phyloP scores from a whole-genome alignment of 305 asterid genomes.

The Fraxinus floribunda region DNA sequence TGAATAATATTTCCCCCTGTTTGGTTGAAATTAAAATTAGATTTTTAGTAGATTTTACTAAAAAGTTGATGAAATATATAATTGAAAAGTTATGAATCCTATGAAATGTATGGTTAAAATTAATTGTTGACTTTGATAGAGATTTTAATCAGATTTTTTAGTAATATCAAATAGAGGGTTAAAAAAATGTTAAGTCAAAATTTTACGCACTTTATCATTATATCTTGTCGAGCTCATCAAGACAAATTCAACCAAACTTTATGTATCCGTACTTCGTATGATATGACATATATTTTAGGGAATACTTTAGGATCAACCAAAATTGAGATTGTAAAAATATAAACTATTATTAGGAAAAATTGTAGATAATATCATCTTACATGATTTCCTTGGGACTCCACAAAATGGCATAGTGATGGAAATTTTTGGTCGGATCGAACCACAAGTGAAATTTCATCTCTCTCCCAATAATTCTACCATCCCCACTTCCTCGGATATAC shows the following conservation, averaged over 20 bases:
- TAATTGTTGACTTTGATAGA: no score
- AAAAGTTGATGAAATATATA: no score
- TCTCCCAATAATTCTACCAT: conserved; percentile 74
- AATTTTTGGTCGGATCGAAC: conserved; percentile 85
- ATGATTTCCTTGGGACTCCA: conserved; percentile 75
- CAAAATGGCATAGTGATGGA: conserved; percentile 79
- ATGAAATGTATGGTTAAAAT: no score
- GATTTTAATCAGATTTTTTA: no score
- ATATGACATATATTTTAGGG: neutral
- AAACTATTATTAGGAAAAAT: neutral
- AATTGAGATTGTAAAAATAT: neutral
- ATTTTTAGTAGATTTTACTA: no score
- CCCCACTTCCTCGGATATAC: conserved; percentile 86
- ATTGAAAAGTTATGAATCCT: no score
- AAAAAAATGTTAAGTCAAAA: neutral
- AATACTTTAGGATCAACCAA: neutral
- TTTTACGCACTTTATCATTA: neutral
- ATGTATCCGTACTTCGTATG: neutral
- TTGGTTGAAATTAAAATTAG: no score
- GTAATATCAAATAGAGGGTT: no score
- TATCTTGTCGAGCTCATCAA: neutral
- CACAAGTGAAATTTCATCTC: conserved; percentile 89
- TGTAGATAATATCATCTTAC: conserved; percentile 37
- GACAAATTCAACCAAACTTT: neutral
- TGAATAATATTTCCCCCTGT: neutral